A percentile compares a stretch with the other conserved stretches of the same genome.
Evolutionary conservation across 345 rosid genomes (phyloP).

Genomic region (rapeseed (Brassica napus)): DNA sequence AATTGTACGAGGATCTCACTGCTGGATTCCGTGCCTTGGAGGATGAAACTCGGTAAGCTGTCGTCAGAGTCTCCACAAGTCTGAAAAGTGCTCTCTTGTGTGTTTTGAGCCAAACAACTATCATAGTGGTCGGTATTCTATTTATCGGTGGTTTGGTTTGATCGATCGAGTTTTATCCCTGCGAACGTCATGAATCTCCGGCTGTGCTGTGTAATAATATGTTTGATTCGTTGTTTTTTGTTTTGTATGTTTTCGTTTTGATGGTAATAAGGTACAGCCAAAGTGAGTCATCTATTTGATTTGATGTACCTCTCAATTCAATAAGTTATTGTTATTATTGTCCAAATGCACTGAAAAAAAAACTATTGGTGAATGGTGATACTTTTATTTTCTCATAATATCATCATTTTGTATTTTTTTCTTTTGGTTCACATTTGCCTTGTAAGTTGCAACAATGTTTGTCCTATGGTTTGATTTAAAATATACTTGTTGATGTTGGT

Average conservation of each 20-base stretch:
- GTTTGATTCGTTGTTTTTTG: slow-evolving; percentile 35
- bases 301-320: slow-evolving; percentile 32
- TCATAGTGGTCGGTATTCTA: slow-evolving; percentile 39
- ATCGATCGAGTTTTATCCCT: slow-evolving; percentile 34
- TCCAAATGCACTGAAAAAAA: slow-evolving; percentile 12
- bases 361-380: not conserved
- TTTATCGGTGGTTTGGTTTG: slow-evolving; percentile 32
- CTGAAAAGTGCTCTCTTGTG: slow-evolving; percentile 35
- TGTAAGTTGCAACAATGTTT: not conserved
- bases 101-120: slow-evolving; percentile 39
- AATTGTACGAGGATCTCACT: slow-evolving; percentile 81
- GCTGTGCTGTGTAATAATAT: slow-evolving; percentile 41
- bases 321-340: slow-evolving; percentile 30
- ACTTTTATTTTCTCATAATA: not conserved
- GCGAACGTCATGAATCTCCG: slow-evolving; percentile 31
- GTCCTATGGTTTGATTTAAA: not conserved
- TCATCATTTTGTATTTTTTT: not conserved
- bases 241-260: slow-evolving; percentile 23
- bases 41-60: slow-evolving; percentile 84
- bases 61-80: not conserved
- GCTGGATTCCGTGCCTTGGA: slow-evolving; percentile 96
- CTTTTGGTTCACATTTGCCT: not conserved
- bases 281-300: slow-evolving; percentile 34
- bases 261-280: slow-evolving; percentile 42
- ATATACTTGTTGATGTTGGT: not conserved